phyloP scores from a whole-genome alignment of 2,329 filamentous ascomycete genomes.

The Teratosphaeria gauchensis region DNA sequence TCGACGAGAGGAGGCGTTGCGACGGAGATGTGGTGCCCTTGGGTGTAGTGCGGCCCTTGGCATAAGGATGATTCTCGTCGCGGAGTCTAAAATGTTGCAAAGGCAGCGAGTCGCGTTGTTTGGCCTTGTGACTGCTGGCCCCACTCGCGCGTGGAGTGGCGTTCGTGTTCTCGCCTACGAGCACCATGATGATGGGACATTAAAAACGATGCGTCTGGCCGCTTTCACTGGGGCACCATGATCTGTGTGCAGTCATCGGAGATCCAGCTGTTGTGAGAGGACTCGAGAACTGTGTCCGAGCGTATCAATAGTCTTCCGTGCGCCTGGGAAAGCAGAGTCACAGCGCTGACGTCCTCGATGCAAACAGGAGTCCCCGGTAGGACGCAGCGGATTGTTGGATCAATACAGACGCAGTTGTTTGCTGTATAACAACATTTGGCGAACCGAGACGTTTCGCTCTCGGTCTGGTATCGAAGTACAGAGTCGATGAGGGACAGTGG shows the following conservation, averaged over 20 bases:
- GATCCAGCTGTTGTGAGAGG: background rate
- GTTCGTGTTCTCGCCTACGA: background rate
- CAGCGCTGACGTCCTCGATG: background rate
- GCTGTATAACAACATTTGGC: background rate
- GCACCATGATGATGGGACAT: background rate
- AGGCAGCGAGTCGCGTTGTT: background rate
- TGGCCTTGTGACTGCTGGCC: background rate
- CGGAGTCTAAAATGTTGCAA: background rate
- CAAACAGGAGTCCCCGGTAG: background rate
- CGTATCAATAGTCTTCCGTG: background rate
- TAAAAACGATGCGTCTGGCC: background rate
- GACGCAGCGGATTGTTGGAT: background rate
- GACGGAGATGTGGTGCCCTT: conserved; percentile 4
- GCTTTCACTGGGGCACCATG: background rate
- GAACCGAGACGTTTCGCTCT: background rate
- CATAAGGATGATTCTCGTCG: conserved; percentile 10
- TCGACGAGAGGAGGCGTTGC: conserved; percentile 15
- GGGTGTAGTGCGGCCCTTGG: background rate
- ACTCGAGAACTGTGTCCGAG: background rate
- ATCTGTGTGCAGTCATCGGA: background rate
- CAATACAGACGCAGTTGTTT: background rate
- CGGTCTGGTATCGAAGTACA: background rate
- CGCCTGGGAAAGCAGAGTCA: background rate
- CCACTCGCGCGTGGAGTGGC: background rate
- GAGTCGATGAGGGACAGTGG: background rate